Evolutionary conservation across 2,329 filamentous ascomycete species (phyloP).

Genomic region (Remersonia thermophila): DNA sequence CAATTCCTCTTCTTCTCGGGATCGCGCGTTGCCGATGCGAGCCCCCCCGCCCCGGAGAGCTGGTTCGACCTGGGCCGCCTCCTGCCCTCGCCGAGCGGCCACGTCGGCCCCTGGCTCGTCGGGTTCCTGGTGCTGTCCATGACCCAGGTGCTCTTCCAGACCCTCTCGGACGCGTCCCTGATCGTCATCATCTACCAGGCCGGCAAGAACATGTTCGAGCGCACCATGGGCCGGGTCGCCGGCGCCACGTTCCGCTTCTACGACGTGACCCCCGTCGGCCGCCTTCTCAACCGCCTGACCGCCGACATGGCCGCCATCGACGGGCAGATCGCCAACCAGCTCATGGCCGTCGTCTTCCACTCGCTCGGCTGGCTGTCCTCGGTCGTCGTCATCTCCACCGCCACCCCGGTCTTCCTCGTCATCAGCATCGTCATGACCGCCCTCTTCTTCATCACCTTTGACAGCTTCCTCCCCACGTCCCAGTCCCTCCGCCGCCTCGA

Average conservation of each 20-base stretch:
- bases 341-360: constrained; percentile 59
- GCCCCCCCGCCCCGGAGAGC: background rate
- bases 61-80: constrained; percentile 23
- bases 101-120: constrained; percentile 64
- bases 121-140: constrained; percentile 56
- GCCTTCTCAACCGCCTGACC: constrained; percentile 84
- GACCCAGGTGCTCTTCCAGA: constrained; percentile 45
- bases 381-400: constrained; percentile 63
- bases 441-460: constrained; percentile 62
- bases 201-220: constrained; percentile 60
- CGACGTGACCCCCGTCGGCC: constrained; percentile 77
- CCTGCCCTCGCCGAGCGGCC: constrained; percentile 52
- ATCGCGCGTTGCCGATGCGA: constrained; percentile 3
- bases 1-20: background rate
- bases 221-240: constrained; percentile 61
- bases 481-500: constrained; percentile 74
- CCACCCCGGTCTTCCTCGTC: constrained; percentile 64
- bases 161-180: constrained; percentile 53
- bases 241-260: constrained; percentile 81
- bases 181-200: constrained; percentile 70
- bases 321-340: constrained; percentile 65
- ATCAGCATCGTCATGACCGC: constrained; percentile 58
- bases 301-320: constrained; percentile 85
- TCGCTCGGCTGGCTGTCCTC: constrained; percentile 60
- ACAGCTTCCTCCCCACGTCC: constrained; percentile 67